Evolutionary conservation across 331 rosid species (phyloP).

Genomic region (Acacia pycnantha): DNA sequence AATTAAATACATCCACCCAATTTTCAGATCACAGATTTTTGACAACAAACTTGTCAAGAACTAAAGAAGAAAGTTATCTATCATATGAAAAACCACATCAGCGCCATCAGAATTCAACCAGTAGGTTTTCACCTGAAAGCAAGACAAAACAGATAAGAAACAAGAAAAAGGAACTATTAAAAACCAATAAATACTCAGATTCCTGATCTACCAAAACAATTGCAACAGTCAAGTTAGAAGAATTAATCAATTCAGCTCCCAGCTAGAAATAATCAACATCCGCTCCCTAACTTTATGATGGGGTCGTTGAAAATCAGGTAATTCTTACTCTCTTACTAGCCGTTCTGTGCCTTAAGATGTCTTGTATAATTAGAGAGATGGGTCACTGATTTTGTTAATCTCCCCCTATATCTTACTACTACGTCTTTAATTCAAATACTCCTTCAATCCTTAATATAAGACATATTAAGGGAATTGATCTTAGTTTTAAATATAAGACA

Average conservation of each 20-base stretch:
- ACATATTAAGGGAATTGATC: too few species aligned
- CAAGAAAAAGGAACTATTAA: neutral
- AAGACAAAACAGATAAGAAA: slow-evolving; percentile 18
- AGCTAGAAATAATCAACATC: neutral
- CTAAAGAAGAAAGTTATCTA: slow-evolving; percentile 75
- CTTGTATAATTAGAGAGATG: neutral
- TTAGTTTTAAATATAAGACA: too few species aligned
- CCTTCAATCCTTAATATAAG: too few species aligned
- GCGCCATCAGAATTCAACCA: slow-evolving; percentile 97
- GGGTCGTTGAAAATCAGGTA: neutral
- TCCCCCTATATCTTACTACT: neutral
- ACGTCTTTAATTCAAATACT: neutral
- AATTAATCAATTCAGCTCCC: neutral
- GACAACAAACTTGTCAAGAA: slow-evolving; percentile 20
- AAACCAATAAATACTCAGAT: neutral
- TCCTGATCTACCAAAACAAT: neutral
- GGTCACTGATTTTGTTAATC: neutral
- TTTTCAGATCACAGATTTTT: slow-evolving; percentile 29
- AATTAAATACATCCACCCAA: slow-evolving; percentile 19
- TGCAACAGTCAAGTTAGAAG: neutral
- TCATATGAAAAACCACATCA: slow-evolving; percentile 87
- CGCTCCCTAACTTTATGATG: neutral
- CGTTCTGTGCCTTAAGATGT: neutral
- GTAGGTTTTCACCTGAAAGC: slow-evolving; percentile 77
- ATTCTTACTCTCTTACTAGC: neutral